Conservation (phyloP, 768 basidiomycete genomes). For the Leccinum incarnatum region DNA sequence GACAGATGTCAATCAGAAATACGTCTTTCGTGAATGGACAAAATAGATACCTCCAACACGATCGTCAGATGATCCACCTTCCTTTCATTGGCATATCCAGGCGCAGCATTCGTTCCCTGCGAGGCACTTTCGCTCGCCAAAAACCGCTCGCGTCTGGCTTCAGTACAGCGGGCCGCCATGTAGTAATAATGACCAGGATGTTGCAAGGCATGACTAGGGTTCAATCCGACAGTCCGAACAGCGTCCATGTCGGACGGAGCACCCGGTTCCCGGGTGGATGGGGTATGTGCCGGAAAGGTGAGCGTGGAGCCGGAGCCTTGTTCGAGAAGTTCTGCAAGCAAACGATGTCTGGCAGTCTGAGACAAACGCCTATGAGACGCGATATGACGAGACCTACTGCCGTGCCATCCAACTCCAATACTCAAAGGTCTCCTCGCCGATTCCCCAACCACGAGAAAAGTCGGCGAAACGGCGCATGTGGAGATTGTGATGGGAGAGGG, state of each 20-base stretch:
- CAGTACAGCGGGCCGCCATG: conserved; percentile 83
- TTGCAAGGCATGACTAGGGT: conserved; percentile 80
- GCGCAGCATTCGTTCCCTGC: conserved; percentile 43
- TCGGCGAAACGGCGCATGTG: too few species aligned
- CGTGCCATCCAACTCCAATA: conserved; percentile 97
- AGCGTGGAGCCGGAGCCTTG: conserved; percentile 68
- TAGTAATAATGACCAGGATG: conserved; percentile 89
- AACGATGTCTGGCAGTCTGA: conserved; percentile 60
- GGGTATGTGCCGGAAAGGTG: conserved; percentile 38
- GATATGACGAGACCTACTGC: conserved; percentile 54
- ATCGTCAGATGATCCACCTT: conserved; percentile 87
- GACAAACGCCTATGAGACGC: not conserved
- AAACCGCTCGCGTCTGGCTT: conserved; percentile 70
- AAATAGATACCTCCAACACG: conserved; percentile 65
- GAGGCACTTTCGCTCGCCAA: conserved; percentile 46
- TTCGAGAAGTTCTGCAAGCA: conserved; percentile 89
- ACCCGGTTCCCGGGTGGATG: conserved; percentile 33
- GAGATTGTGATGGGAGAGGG: too few species aligned
- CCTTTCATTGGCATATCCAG: conserved; percentile 85
- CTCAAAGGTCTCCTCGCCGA: too few species aligned
- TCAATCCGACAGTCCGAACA: conserved; percentile 62
- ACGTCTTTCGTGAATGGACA: not conserved
- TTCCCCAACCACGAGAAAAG: too few species aligned
- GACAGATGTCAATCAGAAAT: conserved; percentile 1
- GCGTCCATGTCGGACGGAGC: conserved; percentile 51